Evolutionary conservation across 73 alveolate species (phyloP).

Genomic region (Paramecium biaurelia): DNA sequence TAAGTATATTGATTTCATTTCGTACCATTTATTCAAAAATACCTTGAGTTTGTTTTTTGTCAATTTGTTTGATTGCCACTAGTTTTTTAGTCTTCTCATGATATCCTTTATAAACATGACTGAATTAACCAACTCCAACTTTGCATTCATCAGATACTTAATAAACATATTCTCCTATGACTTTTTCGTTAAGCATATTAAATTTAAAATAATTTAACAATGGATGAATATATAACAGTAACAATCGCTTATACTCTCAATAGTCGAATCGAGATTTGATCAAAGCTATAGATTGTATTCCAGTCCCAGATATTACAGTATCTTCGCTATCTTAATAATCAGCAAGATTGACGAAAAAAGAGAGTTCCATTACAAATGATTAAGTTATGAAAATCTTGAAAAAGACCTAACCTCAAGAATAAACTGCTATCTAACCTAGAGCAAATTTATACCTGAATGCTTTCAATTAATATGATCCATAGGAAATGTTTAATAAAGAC

Average conservation of each 20-base stretch:
- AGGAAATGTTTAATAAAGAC: background rate
- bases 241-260: background rate
- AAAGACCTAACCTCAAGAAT: background rate
- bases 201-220: background rate
- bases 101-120: background rate
- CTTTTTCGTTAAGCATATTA: constrained; percentile 46
- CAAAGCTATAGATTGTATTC: constrained; percentile 23
- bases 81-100: background rate
- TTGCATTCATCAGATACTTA: background rate
- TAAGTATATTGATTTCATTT: background rate
- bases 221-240: constrained; percentile 42
- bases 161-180: constrained; percentile 32
- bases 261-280: background rate
- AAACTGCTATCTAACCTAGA: background rate
- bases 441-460: background rate
- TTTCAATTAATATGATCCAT: background rate
- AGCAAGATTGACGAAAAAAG: background rate
- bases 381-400: background rate
- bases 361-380: background rate
- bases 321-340: constrained; percentile 34
- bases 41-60: background rate
- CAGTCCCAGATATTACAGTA: constrained; percentile 19
- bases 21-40: background rate
- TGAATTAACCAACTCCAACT: constrained; percentile 24
- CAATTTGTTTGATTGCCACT: constrained; percentile 16